phyloP scores from a whole-genome alignment of 169 alveolate species.

The Cardiosporidium cionae region DNA sequence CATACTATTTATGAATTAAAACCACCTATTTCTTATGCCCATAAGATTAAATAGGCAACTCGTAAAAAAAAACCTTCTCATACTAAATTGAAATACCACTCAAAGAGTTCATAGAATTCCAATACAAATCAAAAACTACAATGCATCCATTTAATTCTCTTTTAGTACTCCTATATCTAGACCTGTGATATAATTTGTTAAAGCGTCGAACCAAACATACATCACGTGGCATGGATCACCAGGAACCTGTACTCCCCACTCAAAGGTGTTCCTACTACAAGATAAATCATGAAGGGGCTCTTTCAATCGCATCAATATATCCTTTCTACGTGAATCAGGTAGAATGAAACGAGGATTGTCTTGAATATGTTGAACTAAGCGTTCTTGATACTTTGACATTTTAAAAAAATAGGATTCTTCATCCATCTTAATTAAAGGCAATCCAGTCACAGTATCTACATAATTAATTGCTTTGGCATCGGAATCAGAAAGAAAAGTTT shows the following conservation, averaged over 20 bases:
- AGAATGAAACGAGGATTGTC: conserved; percentile 56
- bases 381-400: conserved; percentile 72
- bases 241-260: conserved; percentile 84
- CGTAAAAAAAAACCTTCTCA: too few relatives aligned
- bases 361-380: conserved; percentile 55
- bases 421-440: conserved; percentile 66
- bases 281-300: conserved; percentile 76
- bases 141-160: too few relatives aligned
- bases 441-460: conserved; percentile 67
- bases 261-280: conserved; percentile 73
- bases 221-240: conserved; percentile 67
- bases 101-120: too few relatives aligned
- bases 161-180: too few relatives aligned
- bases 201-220: conserved; percentile 93
- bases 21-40: too few relatives aligned
- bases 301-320: conserved; percentile 58
- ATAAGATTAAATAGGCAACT: too few relatives aligned
- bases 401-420: conserved; percentile 79
- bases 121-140: too few relatives aligned
- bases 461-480: conserved; percentile 77
- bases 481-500: conserved; percentile 72
- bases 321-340: conserved; percentile 65
- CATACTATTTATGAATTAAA: too few relatives aligned
- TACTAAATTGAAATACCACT: too few relatives aligned
- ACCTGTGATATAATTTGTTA: conserved; percentile 71